Base-by-base conservation (phyloP, 495 filamentous ascomycete genomes). In the Penicillium parvum region DNA sequence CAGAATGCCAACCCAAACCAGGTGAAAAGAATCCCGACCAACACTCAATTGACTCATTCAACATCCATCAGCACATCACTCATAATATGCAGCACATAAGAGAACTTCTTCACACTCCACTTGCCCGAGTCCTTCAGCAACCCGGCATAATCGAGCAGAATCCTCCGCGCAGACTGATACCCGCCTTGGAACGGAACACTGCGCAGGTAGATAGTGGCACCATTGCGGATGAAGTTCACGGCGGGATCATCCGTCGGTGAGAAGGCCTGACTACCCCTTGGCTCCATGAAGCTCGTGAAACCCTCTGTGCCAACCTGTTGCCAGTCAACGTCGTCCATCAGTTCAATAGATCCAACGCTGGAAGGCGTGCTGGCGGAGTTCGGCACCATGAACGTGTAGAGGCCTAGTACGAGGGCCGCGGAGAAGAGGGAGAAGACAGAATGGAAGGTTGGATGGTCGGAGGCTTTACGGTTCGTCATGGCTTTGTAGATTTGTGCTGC, bases 281-380 rank as follows among this genome's bases (percentile, higher is more conserved):
- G 66, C 9, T 69, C 66, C 61, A 72, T 64, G 28, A 64, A 68
- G 30, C 58, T 61, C 29, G 63, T 63, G 43, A 73, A 63, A 0
- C 69, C 64, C 46, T 68, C 61, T 4, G 60, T 60, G 15, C 66
- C 63, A 5, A 76, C 62, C n/a, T 54, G 45, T 23, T 60, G 47
- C 74, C 73, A 78, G 40, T 75, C 64, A 12, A 78, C 59, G 30
- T 75, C 70, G 18, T 76, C 71, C 35, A 76, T 55, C 1, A 78
- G 51, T 25, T 78, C 74, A 40, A 74, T 66, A 7, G 64, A 62
- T 0, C 63, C 57, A 3, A 64, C 53, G 10, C 57, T 58, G 8
- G 58, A 51, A n/a, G 61, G 38, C 11, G 42, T 39, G 32, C 48
- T 61, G 9, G 55, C 40, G 5, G 56, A 42, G 14, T 49, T 52